Percentiles rank a stretch among this genome's conserved stretches.
Conservation (phyloP, 2,329 filamentous ascomycete genomes). For the Stromatinia cepivora region DNA sequence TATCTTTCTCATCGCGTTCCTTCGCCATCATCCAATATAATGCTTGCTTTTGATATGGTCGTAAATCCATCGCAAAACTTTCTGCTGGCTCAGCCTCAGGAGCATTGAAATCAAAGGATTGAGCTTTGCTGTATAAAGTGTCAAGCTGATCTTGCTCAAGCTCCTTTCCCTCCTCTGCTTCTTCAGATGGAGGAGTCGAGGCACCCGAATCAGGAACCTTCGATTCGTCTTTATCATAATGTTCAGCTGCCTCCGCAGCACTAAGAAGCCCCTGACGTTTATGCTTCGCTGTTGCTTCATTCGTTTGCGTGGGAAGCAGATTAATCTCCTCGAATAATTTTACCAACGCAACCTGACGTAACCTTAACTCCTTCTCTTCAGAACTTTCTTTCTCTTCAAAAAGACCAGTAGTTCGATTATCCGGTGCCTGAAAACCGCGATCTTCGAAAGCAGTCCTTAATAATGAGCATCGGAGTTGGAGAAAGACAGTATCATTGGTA, state of each 20-base stretch:
- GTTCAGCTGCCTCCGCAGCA: conserved; percentile 85
- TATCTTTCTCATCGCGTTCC: conserved; percentile 74
- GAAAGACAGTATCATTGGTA: conserved; percentile 91
- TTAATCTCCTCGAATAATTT: conserved; percentile 88
- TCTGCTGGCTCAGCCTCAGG: conserved; percentile 80
- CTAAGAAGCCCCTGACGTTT: conserved; percentile 81
- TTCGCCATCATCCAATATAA: conserved; percentile 96
- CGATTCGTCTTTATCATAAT: conserved; percentile 59
- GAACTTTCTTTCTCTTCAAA: conserved; percentile 84
- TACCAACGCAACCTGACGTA: conserved; percentile 85
- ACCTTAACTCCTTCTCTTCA: conserved; percentile 79
- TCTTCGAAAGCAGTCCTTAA: conserved; percentile 72
- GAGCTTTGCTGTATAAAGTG: conserved; percentile 89
- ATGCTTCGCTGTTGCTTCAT: conserved; percentile 71
- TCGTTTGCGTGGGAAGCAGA: conserved; percentile 72
- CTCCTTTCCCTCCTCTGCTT: conserved; percentile 81
- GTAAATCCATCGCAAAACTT: conserved; percentile 78
- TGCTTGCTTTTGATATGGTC: conserved; percentile 94
- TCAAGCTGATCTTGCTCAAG: conserved; percentile 95
- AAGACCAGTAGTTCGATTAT: conserved; percentile 70
- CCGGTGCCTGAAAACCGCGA: conserved; percentile 59
- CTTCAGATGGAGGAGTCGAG: conserved; percentile 54
- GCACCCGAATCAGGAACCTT: conserved; percentile 39
- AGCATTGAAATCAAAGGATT: conserved; percentile 93
- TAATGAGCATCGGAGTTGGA: conserved; percentile 80